phyloP scores from a whole-genome alignment of 78 protist species.

The Dictyostelium intermedium region DNA sequence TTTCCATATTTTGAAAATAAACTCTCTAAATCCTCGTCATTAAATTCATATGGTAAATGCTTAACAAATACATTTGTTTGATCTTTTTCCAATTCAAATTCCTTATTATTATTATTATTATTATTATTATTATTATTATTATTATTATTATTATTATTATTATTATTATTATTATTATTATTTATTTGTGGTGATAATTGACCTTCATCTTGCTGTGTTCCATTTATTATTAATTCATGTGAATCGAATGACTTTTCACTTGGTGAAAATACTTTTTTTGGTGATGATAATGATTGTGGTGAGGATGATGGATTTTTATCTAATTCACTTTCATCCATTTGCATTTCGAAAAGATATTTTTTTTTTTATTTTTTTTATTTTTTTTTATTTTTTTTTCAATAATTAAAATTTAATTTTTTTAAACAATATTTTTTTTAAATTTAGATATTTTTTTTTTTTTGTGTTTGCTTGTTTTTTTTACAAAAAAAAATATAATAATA shows the following conservation, averaged over 20 bases:
- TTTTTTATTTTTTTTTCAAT: too few relatives aligned
- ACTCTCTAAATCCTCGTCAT: conserved; percentile 8
- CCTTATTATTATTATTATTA: neutral
- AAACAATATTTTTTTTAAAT: neutral
- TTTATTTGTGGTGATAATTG: neutral
- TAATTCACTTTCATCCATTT: neutral
- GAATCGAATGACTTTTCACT: neutral
- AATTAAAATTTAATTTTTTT: too few relatives aligned
- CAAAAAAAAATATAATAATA: too few relatives aligned
- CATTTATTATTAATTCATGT: neutral
- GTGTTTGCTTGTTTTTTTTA: too few relatives aligned
- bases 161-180: neutral
- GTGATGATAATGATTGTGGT: neutral
- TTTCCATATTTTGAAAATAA: conserved; percentile 64
- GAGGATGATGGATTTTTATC: neutral
- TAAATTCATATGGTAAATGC: conserved; percentile 67
- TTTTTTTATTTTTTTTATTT: too few relatives aligned
- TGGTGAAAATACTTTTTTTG: neutral
- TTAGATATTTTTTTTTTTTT: too few relatives aligned
- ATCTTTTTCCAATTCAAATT: conserved; percentile 9
- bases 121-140: neutral
- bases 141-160: neutral
- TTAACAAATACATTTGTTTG: conserved; percentile 71
- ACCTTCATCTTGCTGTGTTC: neutral
- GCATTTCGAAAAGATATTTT: neutral